phyloP scores from a whole-genome alignment of 2,329 filamentous ascomycete genomes.

The Nemania sp. region DNA sequence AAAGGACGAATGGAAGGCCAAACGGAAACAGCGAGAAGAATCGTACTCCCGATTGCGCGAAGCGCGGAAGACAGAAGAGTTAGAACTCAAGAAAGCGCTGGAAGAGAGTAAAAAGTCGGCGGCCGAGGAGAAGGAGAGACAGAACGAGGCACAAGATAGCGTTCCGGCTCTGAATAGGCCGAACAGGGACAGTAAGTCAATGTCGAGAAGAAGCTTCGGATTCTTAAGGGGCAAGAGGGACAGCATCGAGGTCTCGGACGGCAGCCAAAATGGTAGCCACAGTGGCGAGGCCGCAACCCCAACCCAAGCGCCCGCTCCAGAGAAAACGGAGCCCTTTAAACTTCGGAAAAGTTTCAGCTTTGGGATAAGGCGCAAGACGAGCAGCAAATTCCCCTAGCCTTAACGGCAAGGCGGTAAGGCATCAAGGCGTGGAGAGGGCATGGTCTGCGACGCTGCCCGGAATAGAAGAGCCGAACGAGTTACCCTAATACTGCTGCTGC shows the following conservation, averaged over 20 bases:
- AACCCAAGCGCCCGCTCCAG: conserved; percentile 45
- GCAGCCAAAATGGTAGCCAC: conserved; percentile 40
- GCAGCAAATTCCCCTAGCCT: conserved; percentile 51
- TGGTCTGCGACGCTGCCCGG: conserved; percentile 3
- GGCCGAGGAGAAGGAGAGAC: conserved; percentile 60
- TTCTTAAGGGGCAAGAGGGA: conserved; percentile 58
- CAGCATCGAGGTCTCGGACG: conserved; percentile 41
- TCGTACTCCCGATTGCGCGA: conserved; percentile 43
- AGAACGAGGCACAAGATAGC: conserved; percentile 55
- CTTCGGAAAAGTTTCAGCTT: conserved; percentile 69
- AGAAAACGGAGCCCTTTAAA: conserved; percentile 31
- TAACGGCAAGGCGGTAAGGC: too few species aligned
- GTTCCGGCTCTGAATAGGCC: conserved; percentile 62
- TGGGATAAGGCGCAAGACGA: conserved; percentile 73
- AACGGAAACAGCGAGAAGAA: conserved; percentile 51
- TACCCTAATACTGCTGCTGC: background rate
- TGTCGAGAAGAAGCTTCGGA: conserved; percentile 75
- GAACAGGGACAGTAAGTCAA: conserved; percentile 74
- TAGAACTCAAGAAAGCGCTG: conserved; percentile 62
- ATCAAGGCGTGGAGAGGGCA: too few species aligned
- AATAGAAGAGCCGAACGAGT: background rate
- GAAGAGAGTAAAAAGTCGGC: conserved; percentile 59
- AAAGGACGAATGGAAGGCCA: conserved; percentile 51
- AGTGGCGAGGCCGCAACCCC: conserved; percentile 35
- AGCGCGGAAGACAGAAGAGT: conserved; percentile 52